These are phyloP conservation scores for Dimargaris xerosporica DNA, from an alignment of 192 early-diverging fungal genomes.

Conservation along the genomic window DNA sequence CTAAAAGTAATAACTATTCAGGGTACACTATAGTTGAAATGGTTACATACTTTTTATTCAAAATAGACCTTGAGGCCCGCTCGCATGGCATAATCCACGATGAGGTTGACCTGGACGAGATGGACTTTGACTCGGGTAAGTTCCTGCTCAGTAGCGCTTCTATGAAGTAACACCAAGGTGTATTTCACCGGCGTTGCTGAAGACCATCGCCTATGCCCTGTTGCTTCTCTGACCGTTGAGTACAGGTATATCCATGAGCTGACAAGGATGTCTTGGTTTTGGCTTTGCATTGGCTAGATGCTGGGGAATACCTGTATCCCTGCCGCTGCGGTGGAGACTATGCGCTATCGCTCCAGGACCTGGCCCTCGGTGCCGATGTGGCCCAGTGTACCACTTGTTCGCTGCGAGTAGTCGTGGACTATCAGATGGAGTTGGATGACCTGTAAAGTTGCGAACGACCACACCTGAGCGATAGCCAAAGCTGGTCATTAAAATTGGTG, in stretches of 20 bases:
- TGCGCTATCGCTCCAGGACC: slow-evolving; percentile 33
- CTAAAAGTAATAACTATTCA: not conserved
- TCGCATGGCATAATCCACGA: slow-evolving; percentile 29
- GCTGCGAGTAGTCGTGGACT: slow-evolving; percentile 12
- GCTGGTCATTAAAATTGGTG: too few species aligned
- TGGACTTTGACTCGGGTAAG: slow-evolving; percentile 45
- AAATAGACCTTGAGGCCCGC: not conserved
- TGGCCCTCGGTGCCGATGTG: slow-evolving; percentile 35
- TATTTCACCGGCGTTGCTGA: too few species aligned
- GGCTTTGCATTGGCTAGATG: slow-evolving; percentile 9
- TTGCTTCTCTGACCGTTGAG: too few species aligned
- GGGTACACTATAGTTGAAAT: not conserved
- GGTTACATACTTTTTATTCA: not conserved
- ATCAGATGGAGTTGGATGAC: not conserved
- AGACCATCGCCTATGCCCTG: too few species aligned
- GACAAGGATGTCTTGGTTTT: not conserved
- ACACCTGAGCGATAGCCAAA: too few species aligned
- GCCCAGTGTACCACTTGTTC: slow-evolving; percentile 39
- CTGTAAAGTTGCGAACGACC: too few species aligned
- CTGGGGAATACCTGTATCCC: slow-evolving; percentile 18
- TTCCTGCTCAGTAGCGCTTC: not conserved
- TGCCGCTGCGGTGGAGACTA: slow-evolving; percentile 45
- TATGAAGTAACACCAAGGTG: too few species aligned
- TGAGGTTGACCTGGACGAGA: slow-evolving; percentile 55
- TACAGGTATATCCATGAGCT: too few species aligned